A percentile compares a stretch with the other conserved stretches of the same genome.
Evolutionary conservation across 2,329 filamentous ascomycete genomes (phyloP).

Genomic region (Clonostachys solani): DNA sequence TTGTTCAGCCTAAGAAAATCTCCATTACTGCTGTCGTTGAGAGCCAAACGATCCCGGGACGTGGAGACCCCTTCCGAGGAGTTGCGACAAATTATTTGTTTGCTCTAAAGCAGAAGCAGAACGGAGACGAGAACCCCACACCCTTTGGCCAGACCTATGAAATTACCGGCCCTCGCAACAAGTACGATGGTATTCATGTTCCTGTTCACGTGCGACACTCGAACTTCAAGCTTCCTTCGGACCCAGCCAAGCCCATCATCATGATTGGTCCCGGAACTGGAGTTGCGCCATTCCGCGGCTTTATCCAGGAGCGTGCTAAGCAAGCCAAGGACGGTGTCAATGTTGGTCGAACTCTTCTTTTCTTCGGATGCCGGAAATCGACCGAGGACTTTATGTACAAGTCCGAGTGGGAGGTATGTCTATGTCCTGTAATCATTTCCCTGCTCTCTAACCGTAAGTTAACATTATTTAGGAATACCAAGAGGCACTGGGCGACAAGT

Average conservation of each 20-base stretch:
- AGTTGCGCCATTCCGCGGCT: slow-evolving; percentile 92
- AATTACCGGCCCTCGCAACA: slow-evolving; percentile 86
- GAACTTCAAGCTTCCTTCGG: slow-evolving; percentile 98
- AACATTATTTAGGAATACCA: slow-evolving; percentile 65
- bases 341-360: slow-evolving; percentile 84
- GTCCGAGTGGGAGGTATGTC: slow-evolving; percentile 84
- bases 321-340: slow-evolving; percentile 74
- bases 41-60: slow-evolving; percentile 71
- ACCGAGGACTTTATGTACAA: slow-evolving; percentile 92
- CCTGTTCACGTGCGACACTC: slow-evolving; percentile 96
- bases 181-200: slow-evolving; percentile 92
- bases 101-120: slow-evolving; percentile 94
- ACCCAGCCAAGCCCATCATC: slow-evolving; percentile 89
- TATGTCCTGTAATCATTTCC: neutral
- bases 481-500: slow-evolving; percentile 78
- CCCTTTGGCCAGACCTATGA: slow-evolving; percentile 83
- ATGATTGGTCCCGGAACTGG: slow-evolving; percentile 96
- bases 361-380: slow-evolving; percentile 88
- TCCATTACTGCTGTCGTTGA: slow-evolving; percentile 95
- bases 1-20: slow-evolving; percentile 91
- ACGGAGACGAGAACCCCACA: slow-evolving; percentile 77
- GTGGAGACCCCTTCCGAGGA: slow-evolving; percentile 79
- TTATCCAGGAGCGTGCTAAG: slow-evolving; percentile 88
- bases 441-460: slow-evolving; percentile 8
- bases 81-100: slow-evolving; percentile 96